Evolutionary conservation across 2,329 filamentous ascomycete species (phyloP), one percentile per base, ranked within the genome.

Genomic region (Pseudogymnoascus sp.): DNA sequence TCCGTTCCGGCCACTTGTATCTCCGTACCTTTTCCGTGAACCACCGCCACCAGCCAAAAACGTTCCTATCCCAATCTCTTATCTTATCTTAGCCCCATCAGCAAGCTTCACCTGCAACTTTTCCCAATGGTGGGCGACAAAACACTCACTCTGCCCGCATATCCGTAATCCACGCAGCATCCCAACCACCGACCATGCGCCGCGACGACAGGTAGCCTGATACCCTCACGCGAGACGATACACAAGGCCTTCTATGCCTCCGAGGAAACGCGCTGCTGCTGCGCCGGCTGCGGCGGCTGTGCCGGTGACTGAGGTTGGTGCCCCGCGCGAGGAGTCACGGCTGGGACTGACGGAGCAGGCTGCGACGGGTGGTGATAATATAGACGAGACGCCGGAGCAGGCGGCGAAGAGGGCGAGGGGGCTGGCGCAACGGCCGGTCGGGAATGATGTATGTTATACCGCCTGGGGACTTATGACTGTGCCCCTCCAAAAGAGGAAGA

Each of bases 71-170:
- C 1, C n/a, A n/a, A 54, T 54, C 29, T 54, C 29, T 17, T 54
- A 54, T 54, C 47, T 54, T 54, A 54, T 54, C 47, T 54, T 54
- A 54, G 47, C 47, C 47, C 47, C 47, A 31, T 50, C 44, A 33
- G 47, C 26, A 54, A 54, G 26, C 47, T 54, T 54, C 47, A 54
- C 47, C 47, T 54, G 2, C 47, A 54, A 54, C 47, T 54, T 54
- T 54, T 54, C 47, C 47, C 47, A 54, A 54, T 54, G 47, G 47
- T 54, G 47, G 47, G 47, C 29, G 47, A 54, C 47, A 54, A 54
- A 54, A 54, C 44, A 50, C 26, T 50, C 26, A 31, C 1, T 15
- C 17, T 17, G 41, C 41, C 44, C n/a, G n/a, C 26, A 17, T 5
- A 17, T 10, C 44, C 26, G 26, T 26, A 31, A 33, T 31, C 26